Evolutionary conservation across 2,329 filamentous ascomycete species (phyloP).

Genomic region (Myriosclerotinia curreyana): DNA sequence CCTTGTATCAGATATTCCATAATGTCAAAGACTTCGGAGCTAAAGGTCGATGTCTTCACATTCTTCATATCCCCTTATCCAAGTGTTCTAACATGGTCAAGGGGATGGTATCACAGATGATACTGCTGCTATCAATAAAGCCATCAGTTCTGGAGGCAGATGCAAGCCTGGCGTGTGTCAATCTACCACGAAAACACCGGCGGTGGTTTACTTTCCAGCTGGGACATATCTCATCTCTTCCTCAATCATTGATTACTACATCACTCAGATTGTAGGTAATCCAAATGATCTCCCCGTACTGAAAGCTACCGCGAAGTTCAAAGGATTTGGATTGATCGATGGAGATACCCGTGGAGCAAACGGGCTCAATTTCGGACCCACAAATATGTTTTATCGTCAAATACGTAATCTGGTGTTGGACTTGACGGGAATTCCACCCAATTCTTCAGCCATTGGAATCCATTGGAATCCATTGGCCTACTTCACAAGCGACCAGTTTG

Average conservation of each 20-base stretch:
- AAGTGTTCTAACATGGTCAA: conserved; percentile 77
- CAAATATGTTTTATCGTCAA: conserved; percentile 65
- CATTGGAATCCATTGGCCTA: conserved; percentile 52
- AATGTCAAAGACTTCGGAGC: conserved; percentile 33
- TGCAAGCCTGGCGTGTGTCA: conserved; percentile 47
- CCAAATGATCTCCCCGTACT: conserved; percentile 58
- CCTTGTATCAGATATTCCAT: conserved; percentile 28
- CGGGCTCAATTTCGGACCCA: conserved; percentile 71
- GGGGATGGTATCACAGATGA: conserved; percentile 69
- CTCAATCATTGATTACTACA: conserved; percentile 32
- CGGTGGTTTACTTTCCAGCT: conserved; percentile 34
- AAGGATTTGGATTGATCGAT: conserved; percentile 76
- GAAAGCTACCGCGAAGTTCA: conserved; percentile 67
- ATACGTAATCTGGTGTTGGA: conserved; percentile 66
- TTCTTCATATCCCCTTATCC: conserved; percentile 66
- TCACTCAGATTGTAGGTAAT: conserved; percentile 35
- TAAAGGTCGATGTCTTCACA: conserved; percentile 24
- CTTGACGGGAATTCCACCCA: conserved; percentile 39
- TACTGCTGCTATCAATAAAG: conserved; percentile 74
- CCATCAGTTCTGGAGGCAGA: conserved; percentile 30
- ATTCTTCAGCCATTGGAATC: conserved; percentile 42
- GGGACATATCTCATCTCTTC: conserved; percentile 35
- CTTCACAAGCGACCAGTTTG: conserved; percentile 55
- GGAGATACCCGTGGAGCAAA: conserved; percentile 73
- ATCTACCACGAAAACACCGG: conserved; percentile 50